Evolutionary conservation across 495 filamentous ascomycete species (phyloP).

Genomic region (Cairneyella variabilis): DNA sequence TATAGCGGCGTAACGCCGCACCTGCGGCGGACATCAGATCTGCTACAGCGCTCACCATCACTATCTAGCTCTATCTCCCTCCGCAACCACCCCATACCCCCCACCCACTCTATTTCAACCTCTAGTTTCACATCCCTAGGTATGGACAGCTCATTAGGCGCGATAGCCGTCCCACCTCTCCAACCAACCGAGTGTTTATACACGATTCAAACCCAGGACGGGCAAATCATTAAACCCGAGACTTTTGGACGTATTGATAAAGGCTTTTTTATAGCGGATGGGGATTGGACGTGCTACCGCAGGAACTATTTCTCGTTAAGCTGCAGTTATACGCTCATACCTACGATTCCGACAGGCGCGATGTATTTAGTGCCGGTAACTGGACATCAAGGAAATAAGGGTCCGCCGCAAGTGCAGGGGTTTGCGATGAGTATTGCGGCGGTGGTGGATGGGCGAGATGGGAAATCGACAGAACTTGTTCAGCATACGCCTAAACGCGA

Average conservation of each 20-base stretch:
- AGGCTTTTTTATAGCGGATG: conserved; percentile 82
- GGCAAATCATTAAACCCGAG: conserved; percentile 60
- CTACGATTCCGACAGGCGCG: conserved; percentile 28
- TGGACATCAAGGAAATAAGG: conserved; percentile 5
- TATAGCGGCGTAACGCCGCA: conserved; percentile 45
- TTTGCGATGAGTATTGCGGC: conserved; percentile 88
- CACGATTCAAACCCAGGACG: conserved; percentile 55
- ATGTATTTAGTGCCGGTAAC: conserved; percentile 21
- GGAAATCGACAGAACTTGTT: conserved; percentile 80
- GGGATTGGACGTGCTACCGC: conserved; percentile 94
- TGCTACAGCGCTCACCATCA: conserved; percentile 45
- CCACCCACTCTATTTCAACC: conserved; percentile 44
- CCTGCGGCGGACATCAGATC: conserved; percentile 43
- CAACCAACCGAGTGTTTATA: conserved; percentile 53
- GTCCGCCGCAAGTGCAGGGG: conserved; percentile 51
- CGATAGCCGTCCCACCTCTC: conserved; percentile 53
- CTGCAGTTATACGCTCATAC: conserved; percentile 72
- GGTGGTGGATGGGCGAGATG: conserved; percentile 72
- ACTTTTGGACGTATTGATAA: conserved; percentile 87
- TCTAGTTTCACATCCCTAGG: conserved; percentile 35
- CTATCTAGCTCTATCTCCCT: conserved; percentile 35
- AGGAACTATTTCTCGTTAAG: conserved; percentile 91
- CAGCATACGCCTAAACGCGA: conserved; percentile 96
- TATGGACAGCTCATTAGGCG: conserved; percentile 26
- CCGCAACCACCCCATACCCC: conserved; percentile 50